Evolutionary conservation across 495 filamentous ascomycete species (phyloP).

Genomic region (Darksidea phi): DNA sequence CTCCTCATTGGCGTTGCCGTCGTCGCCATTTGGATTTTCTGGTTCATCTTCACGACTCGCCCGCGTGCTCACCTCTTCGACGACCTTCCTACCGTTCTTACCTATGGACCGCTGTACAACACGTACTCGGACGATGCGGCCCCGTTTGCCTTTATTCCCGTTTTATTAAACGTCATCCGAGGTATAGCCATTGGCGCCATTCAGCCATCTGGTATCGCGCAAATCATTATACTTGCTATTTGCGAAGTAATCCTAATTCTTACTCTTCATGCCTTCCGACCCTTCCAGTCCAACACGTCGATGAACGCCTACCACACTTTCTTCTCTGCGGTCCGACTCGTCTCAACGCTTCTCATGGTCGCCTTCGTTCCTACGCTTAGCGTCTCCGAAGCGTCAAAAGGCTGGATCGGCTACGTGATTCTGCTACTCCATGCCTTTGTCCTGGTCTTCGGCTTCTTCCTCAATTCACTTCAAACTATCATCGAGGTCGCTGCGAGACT

Average conservation of each 20-base stretch:
- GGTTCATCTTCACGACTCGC: slow-evolving; percentile 73
- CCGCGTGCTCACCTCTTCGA: slow-evolving; percentile 87
- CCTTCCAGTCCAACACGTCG: slow-evolving; percentile 87
- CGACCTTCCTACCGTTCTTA: slow-evolving; percentile 81
- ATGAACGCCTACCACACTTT: slow-evolving; percentile 95
- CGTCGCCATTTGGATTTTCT: slow-evolving; percentile 75
- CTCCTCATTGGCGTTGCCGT: slow-evolving; percentile 68
- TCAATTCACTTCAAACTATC: slow-evolving; percentile 86
- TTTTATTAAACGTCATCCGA: slow-evolving; percentile 78
- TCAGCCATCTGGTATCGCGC: slow-evolving; percentile 88
- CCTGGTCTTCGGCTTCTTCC: slow-evolving; percentile 87
- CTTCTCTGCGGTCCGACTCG: slow-evolving; percentile 74
- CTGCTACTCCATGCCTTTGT: slow-evolving; percentile 82
- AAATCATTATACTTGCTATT: slow-evolving; percentile 85
- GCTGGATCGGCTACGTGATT: slow-evolving; percentile 95
- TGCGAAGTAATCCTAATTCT: slow-evolving; percentile 92
- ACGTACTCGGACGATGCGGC: slow-evolving; percentile 89
- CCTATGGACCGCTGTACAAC: slow-evolving; percentile 96
- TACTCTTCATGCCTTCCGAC: slow-evolving; percentile 82
- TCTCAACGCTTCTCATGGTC: slow-evolving; percentile 78
- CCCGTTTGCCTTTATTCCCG: slow-evolving; percentile 80
- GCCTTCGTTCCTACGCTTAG: slow-evolving; percentile 81
- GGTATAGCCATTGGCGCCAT: slow-evolving; percentile 88
- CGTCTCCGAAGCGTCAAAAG: slow-evolving; percentile 71
- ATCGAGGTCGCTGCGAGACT: slow-evolving; percentile 81